Evolutionary conservation across 768 basidiomycete genomes (phyloP).

Genomic region (Vararia minispora): DNA sequence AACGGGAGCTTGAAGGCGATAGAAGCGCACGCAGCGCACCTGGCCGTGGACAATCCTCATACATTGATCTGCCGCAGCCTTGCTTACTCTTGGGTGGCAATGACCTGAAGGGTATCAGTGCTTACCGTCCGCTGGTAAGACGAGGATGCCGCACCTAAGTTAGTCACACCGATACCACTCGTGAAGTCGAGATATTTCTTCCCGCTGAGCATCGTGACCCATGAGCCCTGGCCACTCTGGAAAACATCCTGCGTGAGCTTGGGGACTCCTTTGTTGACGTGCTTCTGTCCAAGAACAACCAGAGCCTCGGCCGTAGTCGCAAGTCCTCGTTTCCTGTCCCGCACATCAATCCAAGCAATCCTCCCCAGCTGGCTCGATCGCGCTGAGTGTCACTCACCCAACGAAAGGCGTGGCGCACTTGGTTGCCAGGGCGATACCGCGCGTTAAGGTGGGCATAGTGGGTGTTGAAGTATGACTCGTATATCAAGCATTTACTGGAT

Average conservation of each 20-base stretch:
- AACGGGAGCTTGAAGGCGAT: background rate
- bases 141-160: constrained; percentile 8
- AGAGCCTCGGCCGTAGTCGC: constrained; percentile 4
- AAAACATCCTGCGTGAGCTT: constrained; percentile 11
- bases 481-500: too few relatives aligned
- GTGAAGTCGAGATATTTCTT: constrained; percentile 12
- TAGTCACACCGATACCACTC: constrained; percentile 13
- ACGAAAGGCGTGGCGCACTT: too few relatives aligned
- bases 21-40: constrained; percentile 27
- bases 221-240: constrained; percentile 8
- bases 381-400: too few relatives aligned
- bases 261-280: constrained; percentile 8
- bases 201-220: constrained; percentile 13
- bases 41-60: constrained; percentile 70
- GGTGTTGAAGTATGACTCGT: too few relatives aligned
- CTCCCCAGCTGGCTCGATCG: too few relatives aligned
- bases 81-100: constrained; percentile 77
- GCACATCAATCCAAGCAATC: too few relatives aligned
- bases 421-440: too few relatives aligned
- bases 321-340: constrained; percentile 8
- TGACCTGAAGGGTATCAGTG: too few relatives aligned
- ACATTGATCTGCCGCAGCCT: constrained; percentile 84
- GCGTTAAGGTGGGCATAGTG: too few relatives aligned
- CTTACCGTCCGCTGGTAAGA: too few relatives aligned
- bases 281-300: constrained; percentile 7